phyloP scores from a whole-genome alignment of 1,284 basidiomycete genomes.

The Peniophora sp. region DNA sequence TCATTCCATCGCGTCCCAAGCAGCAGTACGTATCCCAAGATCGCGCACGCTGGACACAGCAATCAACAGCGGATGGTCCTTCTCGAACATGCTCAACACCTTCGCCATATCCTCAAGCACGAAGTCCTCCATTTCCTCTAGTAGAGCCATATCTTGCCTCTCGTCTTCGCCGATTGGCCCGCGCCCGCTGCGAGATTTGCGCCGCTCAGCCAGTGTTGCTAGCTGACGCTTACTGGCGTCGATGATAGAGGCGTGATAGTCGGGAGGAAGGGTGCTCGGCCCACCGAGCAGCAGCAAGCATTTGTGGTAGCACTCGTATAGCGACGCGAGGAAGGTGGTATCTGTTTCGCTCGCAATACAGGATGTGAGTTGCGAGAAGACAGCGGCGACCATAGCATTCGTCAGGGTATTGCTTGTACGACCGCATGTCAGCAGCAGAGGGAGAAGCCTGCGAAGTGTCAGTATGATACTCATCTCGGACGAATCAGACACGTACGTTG shows the following conservation, averaged over 20 bases:
- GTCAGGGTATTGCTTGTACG: constrained; percentile 64
- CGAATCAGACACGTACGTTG: constrained; percentile 45
- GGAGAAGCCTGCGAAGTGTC: constrained; percentile 48
- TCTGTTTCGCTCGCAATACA: constrained; percentile 64
- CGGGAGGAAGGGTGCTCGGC: constrained; percentile 37
- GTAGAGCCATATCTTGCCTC: constrained; percentile 57
- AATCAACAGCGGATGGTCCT: constrained; percentile 52
- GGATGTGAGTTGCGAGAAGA: constrained; percentile 60
- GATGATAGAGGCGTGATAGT: constrained; percentile 45
- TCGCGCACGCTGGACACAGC: constrained; percentile 66
- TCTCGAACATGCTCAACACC: constrained; percentile 46
- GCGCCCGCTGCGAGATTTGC: constrained; percentile 42
- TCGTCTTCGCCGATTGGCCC: constrained; percentile 40
- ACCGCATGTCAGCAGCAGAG: constrained; percentile 65
- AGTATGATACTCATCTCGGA: neutral
- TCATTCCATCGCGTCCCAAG: constrained; percentile 13
- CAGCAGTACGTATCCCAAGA: constrained; percentile 34
- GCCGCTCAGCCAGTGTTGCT: constrained; percentile 53
- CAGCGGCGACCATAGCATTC: constrained; percentile 61
- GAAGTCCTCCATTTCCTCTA: constrained; percentile 71
- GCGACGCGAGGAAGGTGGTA: constrained; percentile 64
- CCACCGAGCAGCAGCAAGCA: constrained; percentile 58
- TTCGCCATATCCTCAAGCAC: constrained; percentile 68
- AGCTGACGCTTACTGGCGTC: constrained; percentile 67
- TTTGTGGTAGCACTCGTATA: constrained; percentile 73